Base-by-base conservation (phyloP, 2,329 filamentous ascomycete species). In the Chaetomium sp. region DNA sequence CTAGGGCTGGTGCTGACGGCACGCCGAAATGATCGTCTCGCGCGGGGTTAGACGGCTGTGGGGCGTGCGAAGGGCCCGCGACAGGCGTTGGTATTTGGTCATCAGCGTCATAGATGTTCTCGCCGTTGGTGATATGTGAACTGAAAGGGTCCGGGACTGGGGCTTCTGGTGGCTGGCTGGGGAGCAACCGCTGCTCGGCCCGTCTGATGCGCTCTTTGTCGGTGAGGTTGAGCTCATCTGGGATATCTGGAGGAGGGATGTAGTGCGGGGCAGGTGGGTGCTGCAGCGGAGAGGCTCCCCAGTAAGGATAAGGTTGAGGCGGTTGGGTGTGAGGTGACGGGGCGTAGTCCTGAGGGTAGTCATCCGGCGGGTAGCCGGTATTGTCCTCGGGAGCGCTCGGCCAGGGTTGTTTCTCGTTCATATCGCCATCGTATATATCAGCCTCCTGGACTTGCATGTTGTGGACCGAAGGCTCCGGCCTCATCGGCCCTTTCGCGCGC, bases 201-300 rank as follows among this genome's bases (percentile, higher is more conserved):
- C 86, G 86, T 55, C 89, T 86, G 65, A 95, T 78, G 57, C 89
- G 87, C 65, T 96, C 89, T 76, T 97, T 97, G 68, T 98, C 95
- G 13, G 89, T 87, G 35, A 93, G 78, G 4, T 80, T 82, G 65
- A 85, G 84, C 62, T 92, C 87, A 13, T 83, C 78, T 12, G 81
- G 79, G 21, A 88, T 70, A 33, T 84, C 79, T n/a, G 89, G 87
- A 4, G 85, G 85, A 33, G 87, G 85, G 19, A 88, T 74, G 70
- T 85, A 83, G 31, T 73, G 65, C 1, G 76, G 75, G 62, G 82
- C 76, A 58, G 77, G 63, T 2, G 72, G 67, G 31, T 72, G 74
- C 62, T 70, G 72, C 31, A 67, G 70, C 64, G 71, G 73, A 64
- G 70, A 72, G 63, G 73, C 71, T 64, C 76, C 69, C 73, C 72